These are phyloP conservation scores for Ichthyophthirius multifiliis DNA, from an alignment of 169 alveolate species.

Conservation along the genomic window DNA sequence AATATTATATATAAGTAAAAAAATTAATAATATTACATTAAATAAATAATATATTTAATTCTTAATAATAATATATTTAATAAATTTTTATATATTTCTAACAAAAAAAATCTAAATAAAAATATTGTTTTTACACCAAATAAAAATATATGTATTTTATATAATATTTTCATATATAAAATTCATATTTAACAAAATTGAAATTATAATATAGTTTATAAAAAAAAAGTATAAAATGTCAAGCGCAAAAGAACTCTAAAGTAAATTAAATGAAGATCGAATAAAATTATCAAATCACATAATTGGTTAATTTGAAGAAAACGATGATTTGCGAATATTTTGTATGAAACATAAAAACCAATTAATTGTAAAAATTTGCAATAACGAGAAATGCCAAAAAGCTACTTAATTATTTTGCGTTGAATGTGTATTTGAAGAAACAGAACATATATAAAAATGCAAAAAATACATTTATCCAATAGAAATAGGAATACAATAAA, in stretches of 20 bases:
- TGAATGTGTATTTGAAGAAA: background rate
- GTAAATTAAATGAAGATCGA: background rate
- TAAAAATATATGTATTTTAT: no score
- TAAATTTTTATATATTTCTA: no score
- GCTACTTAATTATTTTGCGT: background rate
- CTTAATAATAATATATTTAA: no score
- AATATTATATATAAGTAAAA: no score
- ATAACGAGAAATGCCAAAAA: background rate
- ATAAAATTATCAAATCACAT: conserved; percentile 1
- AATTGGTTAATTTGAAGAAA: background rate
- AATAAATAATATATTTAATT: no score
- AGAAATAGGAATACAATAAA: background rate
- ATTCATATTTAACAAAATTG: no score
- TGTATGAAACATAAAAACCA: background rate
- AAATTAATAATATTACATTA: no score
- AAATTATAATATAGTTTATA: no score
- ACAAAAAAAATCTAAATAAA: no score
- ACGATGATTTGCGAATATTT: background rate
- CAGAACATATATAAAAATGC: background rate
- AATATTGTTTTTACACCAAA: no score
- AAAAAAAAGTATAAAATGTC: no score
- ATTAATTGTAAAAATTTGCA: background rate
- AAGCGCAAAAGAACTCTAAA: background rate
- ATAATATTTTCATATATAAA: no score
- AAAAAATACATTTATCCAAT: background rate